A percentile compares a stretch with the other conserved stretches of the same genome.
Evolutionary conservation across 2,329 filamentous ascomycete species (phyloP).

Genomic region (Mycosphaerella arachidis): DNA sequence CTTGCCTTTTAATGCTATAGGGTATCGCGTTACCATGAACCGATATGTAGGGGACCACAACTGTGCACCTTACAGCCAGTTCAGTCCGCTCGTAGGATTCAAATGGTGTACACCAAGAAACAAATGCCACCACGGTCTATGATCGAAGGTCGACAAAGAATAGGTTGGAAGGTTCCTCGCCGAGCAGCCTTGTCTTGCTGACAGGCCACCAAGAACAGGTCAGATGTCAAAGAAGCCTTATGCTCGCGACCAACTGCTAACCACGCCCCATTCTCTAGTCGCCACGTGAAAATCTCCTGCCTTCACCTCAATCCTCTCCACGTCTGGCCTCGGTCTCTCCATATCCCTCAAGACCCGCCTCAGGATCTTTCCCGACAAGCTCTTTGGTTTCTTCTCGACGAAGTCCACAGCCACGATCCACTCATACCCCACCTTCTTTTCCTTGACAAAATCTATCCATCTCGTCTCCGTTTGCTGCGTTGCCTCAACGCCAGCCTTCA

Average conservation of each 20-base stretch:
- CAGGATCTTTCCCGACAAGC: slow-evolving; percentile 66
- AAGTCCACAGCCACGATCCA: slow-evolving; percentile 62
- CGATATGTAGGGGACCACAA: too few relatives aligned
- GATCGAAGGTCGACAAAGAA: too few relatives aligned
- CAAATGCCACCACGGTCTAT: too few relatives aligned
- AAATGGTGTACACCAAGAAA: too few relatives aligned
- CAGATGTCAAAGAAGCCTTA: not conserved
- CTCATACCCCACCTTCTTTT: slow-evolving; percentile 64
- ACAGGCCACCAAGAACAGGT: not conserved
- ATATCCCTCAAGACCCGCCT: slow-evolving; percentile 50
- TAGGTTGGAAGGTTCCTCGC: too few relatives aligned
- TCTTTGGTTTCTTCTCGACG: slow-evolving; percentile 64
- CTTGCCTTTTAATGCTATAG: too few relatives aligned
- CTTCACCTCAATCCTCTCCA: not conserved
- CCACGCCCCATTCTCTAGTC: not conserved
- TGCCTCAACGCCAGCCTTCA: not conserved
- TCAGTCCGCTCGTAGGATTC: too few relatives aligned
- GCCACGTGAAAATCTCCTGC: not conserved
- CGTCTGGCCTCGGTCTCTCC: slow-evolving; percentile 27
- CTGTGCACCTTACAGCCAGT: too few relatives aligned
- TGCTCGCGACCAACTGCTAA: not conserved
- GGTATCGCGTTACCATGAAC: too few relatives aligned
- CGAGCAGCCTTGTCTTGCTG: too few relatives aligned
- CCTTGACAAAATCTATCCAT: not conserved
- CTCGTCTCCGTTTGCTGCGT: not conserved